phyloP scores from a whole-genome alignment of 1,139 yeast species.

The Saccharomyces hybrid region DNA sequence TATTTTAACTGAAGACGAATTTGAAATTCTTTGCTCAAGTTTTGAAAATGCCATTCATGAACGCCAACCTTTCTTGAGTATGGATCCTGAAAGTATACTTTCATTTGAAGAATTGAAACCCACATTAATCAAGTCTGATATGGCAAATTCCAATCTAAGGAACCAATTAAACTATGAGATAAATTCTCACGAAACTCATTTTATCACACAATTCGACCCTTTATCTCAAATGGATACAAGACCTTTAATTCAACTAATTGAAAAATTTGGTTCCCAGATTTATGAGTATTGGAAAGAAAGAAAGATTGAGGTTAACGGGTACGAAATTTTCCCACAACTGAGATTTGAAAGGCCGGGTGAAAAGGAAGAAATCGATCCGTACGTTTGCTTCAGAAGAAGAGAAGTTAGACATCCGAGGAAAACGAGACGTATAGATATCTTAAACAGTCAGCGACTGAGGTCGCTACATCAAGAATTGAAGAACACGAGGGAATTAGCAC shows the following conservation, averaged over 20 bases:
- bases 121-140: slow-evolving; percentile 33
- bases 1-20: slow-evolving; percentile 65
- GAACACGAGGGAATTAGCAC: slow-evolving; percentile 63
- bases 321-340: slow-evolving; percentile 62
- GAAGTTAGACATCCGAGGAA: slow-evolving; percentile 94
- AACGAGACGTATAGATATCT: slow-evolving; percentile 89
- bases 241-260: slow-evolving; percentile 47
- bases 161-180: slow-evolving; percentile 20
- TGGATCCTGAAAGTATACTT: slow-evolving; percentile 75
- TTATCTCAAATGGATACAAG: slow-evolving; percentile 34
- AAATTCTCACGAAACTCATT: slow-evolving; percentile 11
- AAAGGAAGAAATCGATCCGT: slow-evolving; percentile 90
- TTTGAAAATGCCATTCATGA: slow-evolving; percentile 69
- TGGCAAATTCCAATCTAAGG: slow-evolving; percentile 23
- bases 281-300: slow-evolving; percentile 81
- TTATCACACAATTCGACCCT: slow-evolving; percentile 40
- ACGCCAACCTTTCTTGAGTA: slow-evolving; percentile 79
- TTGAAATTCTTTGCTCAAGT: slow-evolving; percentile 68
- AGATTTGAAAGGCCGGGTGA: slow-evolving; percentile 85
- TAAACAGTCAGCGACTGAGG: slow-evolving; percentile 79
- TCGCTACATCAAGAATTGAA: slow-evolving; percentile 68
- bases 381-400: slow-evolving; percentile 91
- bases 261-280: slow-evolving; percentile 56
- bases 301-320: slow-evolving; percentile 64
- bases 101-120: slow-evolving; percentile 61